These are phyloP conservation scores for Deuterostichococcus epilithicus DNA, from an alignment of 139 green algal species.

Conservation along the genomic window DNA sequence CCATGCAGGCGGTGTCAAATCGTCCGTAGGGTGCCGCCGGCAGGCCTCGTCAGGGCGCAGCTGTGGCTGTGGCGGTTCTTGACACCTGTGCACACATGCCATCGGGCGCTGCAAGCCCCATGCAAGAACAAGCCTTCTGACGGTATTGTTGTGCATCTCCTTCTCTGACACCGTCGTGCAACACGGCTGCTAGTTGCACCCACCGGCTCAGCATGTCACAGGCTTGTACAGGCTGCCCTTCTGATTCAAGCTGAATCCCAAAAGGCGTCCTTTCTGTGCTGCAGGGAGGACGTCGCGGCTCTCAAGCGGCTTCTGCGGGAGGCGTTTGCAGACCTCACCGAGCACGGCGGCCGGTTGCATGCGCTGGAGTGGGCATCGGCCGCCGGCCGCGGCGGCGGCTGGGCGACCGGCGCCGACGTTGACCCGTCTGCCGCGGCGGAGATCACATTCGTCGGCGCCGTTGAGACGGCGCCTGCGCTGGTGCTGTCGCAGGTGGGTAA, in stretches of 20 bases:
- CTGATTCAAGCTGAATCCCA: no score
- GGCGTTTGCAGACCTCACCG: constrained; percentile 33
- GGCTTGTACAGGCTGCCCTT: no score
- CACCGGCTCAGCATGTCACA: background rate
- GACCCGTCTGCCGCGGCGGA: background rate
- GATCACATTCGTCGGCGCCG: background rate
- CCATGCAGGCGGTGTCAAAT: no score
- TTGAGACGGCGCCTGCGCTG: background rate
- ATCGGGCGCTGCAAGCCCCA: no score
- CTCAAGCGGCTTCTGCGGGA: constrained; percentile 48
- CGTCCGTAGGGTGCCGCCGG: no score
- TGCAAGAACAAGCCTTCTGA: no score
- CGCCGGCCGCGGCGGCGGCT: background rate
- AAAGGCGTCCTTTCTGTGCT: background rate
- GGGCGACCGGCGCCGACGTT: background rate
- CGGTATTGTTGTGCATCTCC: no score
- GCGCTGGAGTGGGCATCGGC: background rate
- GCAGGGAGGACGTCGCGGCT: constrained; percentile 25
- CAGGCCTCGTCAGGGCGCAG: no score
- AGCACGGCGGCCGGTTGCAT: background rate
- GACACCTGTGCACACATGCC: no score
- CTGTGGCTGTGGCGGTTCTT: no score
- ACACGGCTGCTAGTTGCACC: background rate
- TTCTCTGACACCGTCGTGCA: no score
- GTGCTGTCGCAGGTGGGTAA: background rate